phyloP scores from a whole-genome alignment of 2,329 filamentous ascomycete genomes.

The Hymenotorrendiella dingleyae region DNA sequence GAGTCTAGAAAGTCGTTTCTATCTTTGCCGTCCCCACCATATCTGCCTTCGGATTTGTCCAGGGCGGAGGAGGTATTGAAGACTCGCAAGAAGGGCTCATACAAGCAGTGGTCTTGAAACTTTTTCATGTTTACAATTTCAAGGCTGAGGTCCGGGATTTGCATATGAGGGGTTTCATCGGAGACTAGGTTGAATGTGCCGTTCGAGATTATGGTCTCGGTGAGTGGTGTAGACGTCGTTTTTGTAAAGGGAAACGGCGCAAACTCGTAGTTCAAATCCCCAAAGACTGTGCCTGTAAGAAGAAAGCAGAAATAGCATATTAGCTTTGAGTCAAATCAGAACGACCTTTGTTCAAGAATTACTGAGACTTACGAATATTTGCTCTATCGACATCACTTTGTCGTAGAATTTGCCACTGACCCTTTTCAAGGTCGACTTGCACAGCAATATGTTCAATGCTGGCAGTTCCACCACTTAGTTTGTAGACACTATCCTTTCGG shows the following conservation, averaged over 20 bases:
- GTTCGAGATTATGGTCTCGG: background rate
- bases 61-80: background rate
- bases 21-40: background rate
- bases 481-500: background rate
- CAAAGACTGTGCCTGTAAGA: too few species aligned
- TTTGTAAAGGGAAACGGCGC: background rate
- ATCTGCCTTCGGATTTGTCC: background rate
- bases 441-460: constrained; percentile 3
- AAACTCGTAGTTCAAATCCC: too few species aligned
- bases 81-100: constrained; percentile 15
- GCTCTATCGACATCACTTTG: constrained; percentile 5
- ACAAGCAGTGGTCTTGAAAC: constrained; percentile 2
- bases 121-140: constrained; percentile 7
- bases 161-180: background rate
- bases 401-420: constrained; percentile 7
- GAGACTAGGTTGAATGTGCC: constrained; percentile 7
- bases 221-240: background rate
- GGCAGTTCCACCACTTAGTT: constrained; percentile 1
- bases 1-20: too few species aligned
- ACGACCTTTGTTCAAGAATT: too few species aligned
- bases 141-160: constrained; percentile 8
- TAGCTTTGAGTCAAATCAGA: too few species aligned
- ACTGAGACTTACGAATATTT: constrained; percentile 3
- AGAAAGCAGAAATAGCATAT: too few species aligned
- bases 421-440: constrained; percentile 12